Base-by-base conservation (phyloP, 441 rosid genomes). In the Cnidoscolus chayamansa region DNA sequence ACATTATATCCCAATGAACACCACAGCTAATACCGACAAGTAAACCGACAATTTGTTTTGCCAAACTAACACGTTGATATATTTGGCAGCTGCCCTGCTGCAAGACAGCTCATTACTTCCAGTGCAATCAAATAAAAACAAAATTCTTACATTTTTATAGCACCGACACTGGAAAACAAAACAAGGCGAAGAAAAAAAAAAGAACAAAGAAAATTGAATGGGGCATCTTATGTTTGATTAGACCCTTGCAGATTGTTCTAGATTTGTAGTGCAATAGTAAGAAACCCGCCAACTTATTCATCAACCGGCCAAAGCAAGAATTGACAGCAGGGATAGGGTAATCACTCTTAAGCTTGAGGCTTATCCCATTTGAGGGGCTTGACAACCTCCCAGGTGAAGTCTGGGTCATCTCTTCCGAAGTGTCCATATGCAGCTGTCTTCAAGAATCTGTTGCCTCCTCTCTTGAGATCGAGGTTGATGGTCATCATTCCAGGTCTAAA, bases 371-470 rank as follows among this genome's bases (percentile, higher is more conserved):
- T 82, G 56, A 81, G 84, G 72, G 84, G 84, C 82, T 81, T 81
- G 50, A 81, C 84, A 54, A 74, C 78, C 74, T 81, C 84, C 84
- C 84, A 81, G 74, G 84, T 78, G 77, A 81, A 81, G 77, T 81
- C 84, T 7, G 84, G 77, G 63, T 81, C 80, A 9, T 81, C 82
- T 65, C 84, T 76, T 48, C 84, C 84, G 13, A 81, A 81, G 74
- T 81, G 84, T 30, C 84, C 84, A 9, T 81, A 81, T 1, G 84
- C 84, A 59, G 84, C 84, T 35, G 84, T 81, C 80, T 81, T 81
- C 82, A 81, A 71, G 75, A 78, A 81, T 78, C 84, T 79, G 72
- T 77, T 81, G 59, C 84, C 84, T 9, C 84, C 84, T 71, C 89
- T 89, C 82, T 79, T 81, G 67, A 81, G 80, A 71, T 81, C 84